Percentiles rank a stretch among this genome's conserved stretches.
These are phyloP conservation scores for Coemansia sp. DNA, from an alignment of 192 early-diverging fungal genomes.

Conservation along the genomic window DNA sequence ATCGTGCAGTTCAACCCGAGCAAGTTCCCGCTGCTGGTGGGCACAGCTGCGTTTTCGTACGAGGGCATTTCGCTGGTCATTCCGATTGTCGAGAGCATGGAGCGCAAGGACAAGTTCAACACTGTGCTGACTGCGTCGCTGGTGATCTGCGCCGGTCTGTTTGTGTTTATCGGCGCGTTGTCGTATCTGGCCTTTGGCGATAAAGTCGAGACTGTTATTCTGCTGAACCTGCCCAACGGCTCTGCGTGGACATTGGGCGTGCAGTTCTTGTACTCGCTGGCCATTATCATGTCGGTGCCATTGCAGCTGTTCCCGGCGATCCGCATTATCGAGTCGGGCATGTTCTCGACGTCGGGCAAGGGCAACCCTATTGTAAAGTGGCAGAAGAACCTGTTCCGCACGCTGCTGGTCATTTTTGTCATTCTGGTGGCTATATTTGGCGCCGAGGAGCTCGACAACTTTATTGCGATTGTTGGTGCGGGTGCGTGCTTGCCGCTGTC, in stretches of 20 bases:
- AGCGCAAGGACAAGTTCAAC: slow-evolving; percentile 84
- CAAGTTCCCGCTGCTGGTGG: slow-evolving; percentile 85
- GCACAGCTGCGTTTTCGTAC: slow-evolving; percentile 91
- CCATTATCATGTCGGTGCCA: slow-evolving; percentile 92
- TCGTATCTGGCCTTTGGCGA: slow-evolving; percentile 86
- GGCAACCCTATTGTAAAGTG: slow-evolving; percentile 75
- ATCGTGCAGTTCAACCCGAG: slow-evolving; percentile 79
- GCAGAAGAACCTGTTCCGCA: slow-evolving; percentile 82
- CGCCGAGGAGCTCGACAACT: slow-evolving; percentile 77
- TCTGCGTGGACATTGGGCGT: slow-evolving; percentile 65
- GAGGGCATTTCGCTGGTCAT: slow-evolving; percentile 85
- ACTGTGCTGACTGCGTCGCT: slow-evolving; percentile 77
- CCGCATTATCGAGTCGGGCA: slow-evolving; percentile 83
- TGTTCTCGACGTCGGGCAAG: slow-evolving; percentile 86
- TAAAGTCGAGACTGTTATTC: slow-evolving; percentile 80
- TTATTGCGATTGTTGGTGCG: slow-evolving; percentile 82
- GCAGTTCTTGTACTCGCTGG: slow-evolving; percentile 85
- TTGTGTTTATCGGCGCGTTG: slow-evolving; percentile 76
- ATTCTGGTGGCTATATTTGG: slow-evolving; percentile 77
- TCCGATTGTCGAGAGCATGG: slow-evolving; percentile 80
- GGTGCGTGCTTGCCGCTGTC: slow-evolving; percentile 72
- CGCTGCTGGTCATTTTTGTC: slow-evolving; percentile 61
- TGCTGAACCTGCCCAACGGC: slow-evolving; percentile 80
- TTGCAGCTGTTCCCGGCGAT: slow-evolving; percentile 91
- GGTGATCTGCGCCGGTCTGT: slow-evolving; percentile 75